Conservation (phyloP, 768 basidiomycete genomes). For the Tylopilus felleus region DNA sequence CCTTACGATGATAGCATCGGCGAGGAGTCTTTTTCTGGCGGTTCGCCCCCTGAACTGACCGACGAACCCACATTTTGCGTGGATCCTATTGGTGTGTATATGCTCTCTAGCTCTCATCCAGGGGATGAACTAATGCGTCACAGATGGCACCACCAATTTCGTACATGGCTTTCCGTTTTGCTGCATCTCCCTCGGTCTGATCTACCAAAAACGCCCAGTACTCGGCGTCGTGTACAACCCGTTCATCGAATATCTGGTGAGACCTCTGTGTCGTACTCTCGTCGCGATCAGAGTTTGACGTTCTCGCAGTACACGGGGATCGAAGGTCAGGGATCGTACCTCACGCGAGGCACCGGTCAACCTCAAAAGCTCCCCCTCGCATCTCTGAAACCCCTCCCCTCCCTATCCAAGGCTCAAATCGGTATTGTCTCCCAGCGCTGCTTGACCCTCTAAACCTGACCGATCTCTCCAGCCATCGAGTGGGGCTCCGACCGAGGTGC, state of each 20-base stretch:
- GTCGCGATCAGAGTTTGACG: background rate
- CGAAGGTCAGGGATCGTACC: slow-evolving; percentile 75
- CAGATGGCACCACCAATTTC: slow-evolving; percentile 89
- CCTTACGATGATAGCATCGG: slow-evolving; percentile 60
- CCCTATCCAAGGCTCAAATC: slow-evolving; percentile 68
- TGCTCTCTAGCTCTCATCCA: background rate
- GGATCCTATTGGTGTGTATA: slow-evolving; percentile 78
- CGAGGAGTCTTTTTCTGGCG: slow-evolving; percentile 87
- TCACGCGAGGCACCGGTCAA: slow-evolving; percentile 48
- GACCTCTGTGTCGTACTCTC: background rate
- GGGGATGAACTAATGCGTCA: background rate
- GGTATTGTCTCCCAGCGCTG: slow-evolving; percentile 35
- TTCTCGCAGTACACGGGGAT: slow-evolving; percentile 66
- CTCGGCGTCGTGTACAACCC: slow-evolving; percentile 94
- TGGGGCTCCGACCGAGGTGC: slow-evolving; percentile 80
- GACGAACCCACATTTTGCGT: slow-evolving; percentile 95
- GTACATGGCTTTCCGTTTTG: slow-evolving; percentile 83
- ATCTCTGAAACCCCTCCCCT: slow-evolving; percentile 58
- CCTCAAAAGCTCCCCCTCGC: slow-evolving; percentile 65
- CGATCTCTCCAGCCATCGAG: slow-evolving; percentile 56
- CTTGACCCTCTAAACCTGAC: slow-evolving; percentile 4
- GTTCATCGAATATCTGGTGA: slow-evolving; percentile 78
- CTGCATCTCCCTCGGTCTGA: slow-evolving; percentile 88
- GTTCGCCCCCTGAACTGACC: slow-evolving; percentile 64
- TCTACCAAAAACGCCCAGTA: slow-evolving; percentile 76